Base-by-base conservation (phyloP, 164 flowering plant species). In the Piper longum region DNA sequence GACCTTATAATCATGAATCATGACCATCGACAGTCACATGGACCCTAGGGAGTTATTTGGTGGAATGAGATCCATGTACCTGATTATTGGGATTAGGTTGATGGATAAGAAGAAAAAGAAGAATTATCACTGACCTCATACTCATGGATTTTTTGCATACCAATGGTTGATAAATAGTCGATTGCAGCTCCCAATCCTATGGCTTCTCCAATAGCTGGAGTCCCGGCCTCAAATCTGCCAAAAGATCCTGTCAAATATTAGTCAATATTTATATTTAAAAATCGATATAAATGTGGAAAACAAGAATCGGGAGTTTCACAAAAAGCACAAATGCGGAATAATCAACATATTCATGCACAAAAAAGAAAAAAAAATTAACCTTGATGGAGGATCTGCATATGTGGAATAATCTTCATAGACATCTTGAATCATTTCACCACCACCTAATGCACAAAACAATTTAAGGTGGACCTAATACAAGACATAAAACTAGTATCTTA, bases 401-500 rank as follows among this genome's bases (percentile, higher is more conserved):
- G 99, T 91, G 4, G 99, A 91, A 70, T 89, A 93, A 72, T 91
- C 91, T 18, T 89, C 72, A 73, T 72, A 89, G 54, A 95, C 99
- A 67, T 95, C 98, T 64, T 95, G 71, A 54, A 95, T 95, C 99
- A 95, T 95, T 74, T 95, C 98, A 56, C 99, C 99, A 55, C 99
- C 99, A 69, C 99, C 99, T 89, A 68, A 26, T 63, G 60, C 52
- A 59, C 41, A 63, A 51, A 58, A 60, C 61, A 43, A 48, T 14
- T 16, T 57, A 16, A 54, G 19, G 41, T 43, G 45, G 55, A 57
- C 6, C 9, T 26, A 57, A 8, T 44, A 8, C 54, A 44, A 41
- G 16, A 57, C 9, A 57, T 13, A 57, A 14, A 3, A 2, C 3
- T 57, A 26, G 41, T 18, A 36, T 57, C 16, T 57, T 2, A 4